A percentile compares a stretch with the other conserved stretches of the same genome.
phyloP scores from a whole-genome alignment of 306 rosid genomes.

The Biancaea sappan region DNA sequence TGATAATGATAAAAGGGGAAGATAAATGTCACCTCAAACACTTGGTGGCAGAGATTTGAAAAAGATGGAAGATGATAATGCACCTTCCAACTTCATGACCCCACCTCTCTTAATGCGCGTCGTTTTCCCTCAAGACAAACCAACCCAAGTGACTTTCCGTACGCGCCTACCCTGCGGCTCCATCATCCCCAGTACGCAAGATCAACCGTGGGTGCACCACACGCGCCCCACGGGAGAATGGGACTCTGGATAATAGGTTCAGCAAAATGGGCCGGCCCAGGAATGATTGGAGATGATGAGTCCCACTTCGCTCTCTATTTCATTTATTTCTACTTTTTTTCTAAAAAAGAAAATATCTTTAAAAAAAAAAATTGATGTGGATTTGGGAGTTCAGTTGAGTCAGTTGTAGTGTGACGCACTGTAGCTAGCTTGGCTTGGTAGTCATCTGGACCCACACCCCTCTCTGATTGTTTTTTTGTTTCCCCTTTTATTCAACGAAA shows the following conservation, averaged over 20 bases:
- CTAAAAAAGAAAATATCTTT: background rate
- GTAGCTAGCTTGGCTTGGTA: no score
- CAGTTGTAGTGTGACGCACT: no score
- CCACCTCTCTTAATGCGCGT: slow-evolving; percentile 71
- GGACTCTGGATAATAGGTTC: slow-evolving; percentile 4
- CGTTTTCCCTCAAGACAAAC: slow-evolving; percentile 42
- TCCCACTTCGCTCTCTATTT: slow-evolving; percentile 17
- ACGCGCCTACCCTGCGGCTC: background rate
- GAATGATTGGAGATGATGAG: slow-evolving; percentile 43
- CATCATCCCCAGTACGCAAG: no score
- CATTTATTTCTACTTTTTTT: background rate
- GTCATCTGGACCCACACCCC: background rate
- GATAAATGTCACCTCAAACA: slow-evolving; percentile 62
- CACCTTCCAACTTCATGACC: slow-evolving; percentile 43
- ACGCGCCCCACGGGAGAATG: slow-evolving; percentile 31
- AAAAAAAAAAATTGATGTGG: no score
- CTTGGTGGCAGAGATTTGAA: slow-evolving; percentile 41
- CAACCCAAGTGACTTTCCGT: no score
- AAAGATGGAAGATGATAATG: slow-evolving; percentile 48
- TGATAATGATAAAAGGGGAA: slow-evolving; percentile 27
- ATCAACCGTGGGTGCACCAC: background rate
- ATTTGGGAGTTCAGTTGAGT: background rate
- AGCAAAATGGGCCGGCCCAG: slow-evolving; percentile 62
- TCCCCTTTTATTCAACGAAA: no score
- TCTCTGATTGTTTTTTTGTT: no score